Base-by-base conservation (phyloP, 2,329 filamentous ascomycete species). In the Fusarium devonianum region DNA sequence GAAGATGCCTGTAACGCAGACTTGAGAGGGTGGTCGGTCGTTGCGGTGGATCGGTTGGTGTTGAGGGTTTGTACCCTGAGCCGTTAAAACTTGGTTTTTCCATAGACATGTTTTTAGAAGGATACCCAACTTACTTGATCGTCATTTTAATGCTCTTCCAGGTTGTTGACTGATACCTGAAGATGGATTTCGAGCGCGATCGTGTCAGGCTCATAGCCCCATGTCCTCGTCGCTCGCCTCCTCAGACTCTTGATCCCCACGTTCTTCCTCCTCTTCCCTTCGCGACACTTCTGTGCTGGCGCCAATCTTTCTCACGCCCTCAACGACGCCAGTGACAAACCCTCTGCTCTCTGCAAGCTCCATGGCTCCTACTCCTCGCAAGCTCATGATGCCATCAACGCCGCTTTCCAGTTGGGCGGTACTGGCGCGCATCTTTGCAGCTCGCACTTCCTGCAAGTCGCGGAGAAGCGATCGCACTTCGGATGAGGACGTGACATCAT, bases 331-430 rank as follows among this genome's bases (percentile, higher is more conserved):
- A 2, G 85, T 79, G 53, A 97, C 85, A 67, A 97, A 96, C 0
- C 85, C 87, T 64, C 93, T 82, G 45, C 86, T 89, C 75, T 97
- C 93, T 1, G 89, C 88, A 36, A 97, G 78, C 75, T 99, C 94
- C 88, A 97, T 92, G 2, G 90, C 90, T 2, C 94, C 94, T 0
- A 97, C 89, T 16, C 93, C 93, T 2, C 79, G 71, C 47, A 88
- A 61, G 47, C 77, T 82, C 68, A 88, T 81, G 46, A 90, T 83
- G n/a, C 92, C 86, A 16, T 86, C 85, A 4, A 84, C 85, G 7
- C 82, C 88, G 14, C 82, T 83, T 63, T 92, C 89, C 38, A 96
- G 73, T 28, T 85, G 82, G 26, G 85, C 82, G 11, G 90, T 86
- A 55, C 88, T 89, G 25, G 83, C 84, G 53, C 92, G 78, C 78